Conservation (phyloP, 176 grass and related monocot species). For the Bolboschoenus planiculmis region DNA sequence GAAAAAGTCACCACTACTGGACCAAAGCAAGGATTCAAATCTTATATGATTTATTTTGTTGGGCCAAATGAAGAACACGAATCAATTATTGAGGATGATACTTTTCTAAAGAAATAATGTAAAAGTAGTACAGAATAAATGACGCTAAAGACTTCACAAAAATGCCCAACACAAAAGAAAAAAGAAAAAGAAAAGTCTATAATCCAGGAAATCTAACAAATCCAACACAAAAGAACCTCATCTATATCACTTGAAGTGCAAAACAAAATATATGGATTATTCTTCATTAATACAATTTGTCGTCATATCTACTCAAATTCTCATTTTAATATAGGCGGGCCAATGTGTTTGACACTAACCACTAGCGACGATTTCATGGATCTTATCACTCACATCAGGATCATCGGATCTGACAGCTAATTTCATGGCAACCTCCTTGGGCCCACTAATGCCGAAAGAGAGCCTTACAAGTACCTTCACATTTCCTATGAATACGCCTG, state of each 20-base stretch:
- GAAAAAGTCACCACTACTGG: too few relatives aligned
- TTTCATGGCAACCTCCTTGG: constrained; percentile 98
- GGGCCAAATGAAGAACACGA: neutral
- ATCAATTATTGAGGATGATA: neutral
- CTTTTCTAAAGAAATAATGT: neutral
- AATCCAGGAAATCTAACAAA: constrained; percentile 7
- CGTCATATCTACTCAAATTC: constrained; percentile 14
- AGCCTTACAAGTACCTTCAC: constrained; percentile 78
- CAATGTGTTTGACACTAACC: constrained; percentile 37
- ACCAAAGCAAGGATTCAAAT: neutral
- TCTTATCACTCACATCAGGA: constrained; percentile 72
- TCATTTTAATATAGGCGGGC: neutral
- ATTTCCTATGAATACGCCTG: constrained; percentile 68
- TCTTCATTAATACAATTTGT: constrained; percentile 15
- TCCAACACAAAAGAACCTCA: neutral
- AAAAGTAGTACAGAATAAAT: neutral
- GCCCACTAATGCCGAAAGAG: constrained; percentile 76
- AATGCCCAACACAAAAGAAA: neutral
- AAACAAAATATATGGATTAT: constrained; percentile 9
- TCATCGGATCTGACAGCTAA: constrained; percentile 88
- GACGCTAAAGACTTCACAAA: constrained; percentile 3
- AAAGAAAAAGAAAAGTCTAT: neutral
- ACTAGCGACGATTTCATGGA: constrained; percentile 88
- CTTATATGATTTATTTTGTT: neutral
- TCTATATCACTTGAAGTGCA: constrained; percentile 16